phyloP scores from a whole-genome alignment of 305 asterid genomes.

The Fraxinus albicans region DNA sequence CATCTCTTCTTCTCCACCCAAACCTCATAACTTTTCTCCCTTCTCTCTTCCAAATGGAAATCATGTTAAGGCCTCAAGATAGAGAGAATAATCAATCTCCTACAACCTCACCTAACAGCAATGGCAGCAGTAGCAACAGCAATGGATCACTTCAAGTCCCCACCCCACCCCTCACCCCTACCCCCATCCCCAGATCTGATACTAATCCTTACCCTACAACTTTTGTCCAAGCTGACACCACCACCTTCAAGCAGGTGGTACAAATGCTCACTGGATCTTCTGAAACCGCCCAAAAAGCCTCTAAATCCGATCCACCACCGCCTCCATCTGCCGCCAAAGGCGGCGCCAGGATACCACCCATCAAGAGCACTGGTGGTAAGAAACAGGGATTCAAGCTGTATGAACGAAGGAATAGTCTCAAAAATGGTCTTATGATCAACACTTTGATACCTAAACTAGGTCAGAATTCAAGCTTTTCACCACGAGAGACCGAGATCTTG shows the following conservation, averaged over 20 bases:
- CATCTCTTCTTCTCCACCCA: slow-evolving; percentile 40
- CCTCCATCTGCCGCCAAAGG: slow-evolving; percentile 23
- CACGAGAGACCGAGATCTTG: slow-evolving; percentile 60
- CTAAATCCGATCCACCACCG: slow-evolving; percentile 30
- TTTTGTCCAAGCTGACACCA: slow-evolving; percentile 87
- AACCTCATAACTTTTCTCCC: slow-evolving; percentile 3
- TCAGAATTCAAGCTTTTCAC: slow-evolving; percentile 33
- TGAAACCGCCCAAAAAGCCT: slow-evolving; percentile 43
- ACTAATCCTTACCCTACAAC: slow-evolving; percentile 79
- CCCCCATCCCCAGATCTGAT: slow-evolving; percentile 61
- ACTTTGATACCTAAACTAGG: slow-evolving; percentile 46
- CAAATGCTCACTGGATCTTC: slow-evolving; percentile 96
- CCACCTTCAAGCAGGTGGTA: slow-evolving; percentile 91
- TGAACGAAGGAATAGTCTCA: slow-evolving; percentile 76
- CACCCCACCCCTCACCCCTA: slow-evolving; percentile 67
- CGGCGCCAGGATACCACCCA: slow-evolving; percentile 53
- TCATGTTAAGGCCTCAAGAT: slow-evolving; percentile 39
- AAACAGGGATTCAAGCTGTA: slow-evolving; percentile 86
- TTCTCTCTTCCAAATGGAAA: slow-evolving; percentile 44
- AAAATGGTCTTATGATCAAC: slow-evolving; percentile 81
- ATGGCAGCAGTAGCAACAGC: slow-evolving; percentile 46
- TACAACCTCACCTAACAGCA: slow-evolving; percentile 50
- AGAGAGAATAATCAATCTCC: slow-evolving; percentile 45
- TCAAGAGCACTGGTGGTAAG: slow-evolving; percentile 61
- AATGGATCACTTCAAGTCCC: slow-evolving; percentile 37